Conservation (phyloP, 805 yeast species). For the Nakazawaea molendinolei region DNA sequence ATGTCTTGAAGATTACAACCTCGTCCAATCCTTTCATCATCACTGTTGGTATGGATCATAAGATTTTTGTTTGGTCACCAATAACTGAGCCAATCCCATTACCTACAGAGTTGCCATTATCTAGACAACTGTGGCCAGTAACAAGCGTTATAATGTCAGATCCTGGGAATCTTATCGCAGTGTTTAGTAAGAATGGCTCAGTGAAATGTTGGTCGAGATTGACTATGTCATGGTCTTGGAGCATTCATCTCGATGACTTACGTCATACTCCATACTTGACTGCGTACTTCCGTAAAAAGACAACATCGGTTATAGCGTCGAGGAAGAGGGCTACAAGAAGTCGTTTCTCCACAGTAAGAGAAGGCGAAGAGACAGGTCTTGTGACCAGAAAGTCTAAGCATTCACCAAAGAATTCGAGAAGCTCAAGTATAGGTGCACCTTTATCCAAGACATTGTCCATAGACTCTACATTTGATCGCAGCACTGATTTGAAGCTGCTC, state of each 20-base stretch:
- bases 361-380: constrained; percentile 2
- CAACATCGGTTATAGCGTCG: constrained; percentile 40
- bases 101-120: constrained; percentile 37
- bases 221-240: constrained; percentile 53
- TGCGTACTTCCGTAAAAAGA: constrained; percentile 54
- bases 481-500: constrained; percentile 21
- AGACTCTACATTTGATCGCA: constrained; percentile 26
- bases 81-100: constrained; percentile 37
- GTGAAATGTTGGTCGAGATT: constrained; percentile 58
- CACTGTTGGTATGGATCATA: constrained; percentile 69
- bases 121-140: constrained; percentile 53
- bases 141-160: constrained; percentile 49
- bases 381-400: constrained; percentile 13
- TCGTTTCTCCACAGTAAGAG: constrained; percentile 12
- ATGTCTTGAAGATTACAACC: constrained; percentile 53
- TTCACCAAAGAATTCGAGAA: constrained; percentile 23
- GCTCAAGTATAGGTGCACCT: constrained; percentile 22
- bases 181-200: constrained; percentile 44
- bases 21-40: constrained; percentile 61
- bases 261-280: constrained; percentile 37
- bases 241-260: constrained; percentile 33
- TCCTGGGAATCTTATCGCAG: constrained; percentile 51
- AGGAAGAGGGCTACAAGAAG: constrained; percentile 19
- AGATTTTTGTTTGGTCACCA: constrained; percentile 70
- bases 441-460: constrained; percentile 20